phyloP scores from a whole-genome alignment of 2,329 filamentous ascomycete genomes.

The Aplosporella prunicola region DNA sequence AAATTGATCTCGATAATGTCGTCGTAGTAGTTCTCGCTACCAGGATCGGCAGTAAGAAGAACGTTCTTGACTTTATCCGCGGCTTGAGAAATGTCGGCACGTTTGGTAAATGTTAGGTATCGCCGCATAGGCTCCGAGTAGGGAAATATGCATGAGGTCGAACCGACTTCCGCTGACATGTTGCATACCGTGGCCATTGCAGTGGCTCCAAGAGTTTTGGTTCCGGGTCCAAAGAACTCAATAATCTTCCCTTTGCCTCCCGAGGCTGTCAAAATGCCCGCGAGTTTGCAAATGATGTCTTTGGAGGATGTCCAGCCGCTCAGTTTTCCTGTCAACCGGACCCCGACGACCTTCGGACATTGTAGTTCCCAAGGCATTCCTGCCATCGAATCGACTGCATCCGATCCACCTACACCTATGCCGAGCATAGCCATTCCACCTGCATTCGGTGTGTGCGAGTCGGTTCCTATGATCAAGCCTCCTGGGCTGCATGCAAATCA shows the following conservation, averaged over 20 bases:
- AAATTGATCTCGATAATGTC: constrained; percentile 29
- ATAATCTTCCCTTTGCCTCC: constrained; percentile 29
- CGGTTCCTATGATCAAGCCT: constrained; percentile 28
- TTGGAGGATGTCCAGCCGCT: constrained; percentile 26
- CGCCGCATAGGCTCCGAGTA: constrained; percentile 25
- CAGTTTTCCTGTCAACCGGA: constrained; percentile 22
- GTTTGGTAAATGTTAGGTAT: constrained; percentile 24
- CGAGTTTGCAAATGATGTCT: constrained; percentile 31
- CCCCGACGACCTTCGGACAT: constrained; percentile 25
- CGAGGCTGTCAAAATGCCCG: constrained; percentile 26
- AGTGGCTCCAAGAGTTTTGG: constrained; percentile 24
- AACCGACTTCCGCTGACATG: constrained; percentile 31
- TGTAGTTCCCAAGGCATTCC: constrained; percentile 27
- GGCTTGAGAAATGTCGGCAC: constrained; percentile 17
- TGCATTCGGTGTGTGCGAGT: constrained; percentile 31
- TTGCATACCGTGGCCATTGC: constrained; percentile 32
- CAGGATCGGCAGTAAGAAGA: constrained; percentile 21
- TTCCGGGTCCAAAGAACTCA: constrained; percentile 30
- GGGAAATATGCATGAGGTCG: constrained; percentile 30
- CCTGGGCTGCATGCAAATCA: constrained; percentile 20
- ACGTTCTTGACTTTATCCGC: constrained; percentile 18
- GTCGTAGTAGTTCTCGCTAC: constrained; percentile 25
- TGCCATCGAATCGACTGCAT: constrained; percentile 23
- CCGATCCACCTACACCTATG: constrained; percentile 24
- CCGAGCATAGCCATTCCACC: constrained; percentile 29